Conservation (phyloP, 2,329 filamentous ascomycete species). For the Fonsecaea pedrosoi region DNA sequence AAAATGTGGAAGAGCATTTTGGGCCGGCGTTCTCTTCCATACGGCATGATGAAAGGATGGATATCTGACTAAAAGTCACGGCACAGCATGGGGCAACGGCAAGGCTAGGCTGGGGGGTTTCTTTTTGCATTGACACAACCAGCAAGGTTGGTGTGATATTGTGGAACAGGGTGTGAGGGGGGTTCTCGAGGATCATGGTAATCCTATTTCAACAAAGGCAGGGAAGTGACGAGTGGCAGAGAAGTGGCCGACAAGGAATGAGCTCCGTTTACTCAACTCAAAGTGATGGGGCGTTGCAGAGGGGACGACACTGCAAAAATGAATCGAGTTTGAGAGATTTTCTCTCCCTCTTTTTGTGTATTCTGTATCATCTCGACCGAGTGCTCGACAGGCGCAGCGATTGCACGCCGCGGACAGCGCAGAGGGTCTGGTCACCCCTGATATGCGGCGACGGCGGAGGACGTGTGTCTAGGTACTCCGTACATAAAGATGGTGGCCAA, state of each 20-base stretch:
- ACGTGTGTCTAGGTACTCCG: neutral
- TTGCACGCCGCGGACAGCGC: neutral
- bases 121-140: neutral
- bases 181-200: neutral
- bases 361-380: neutral
- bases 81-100: neutral
- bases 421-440: neutral
- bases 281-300: neutral
- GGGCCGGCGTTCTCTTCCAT: slow-evolving; percentile 28
- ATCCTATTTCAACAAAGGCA: slow-evolving; percentile 8
- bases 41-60: slow-evolving; percentile 16
- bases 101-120: neutral
- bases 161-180: neutral
- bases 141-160: neutral
- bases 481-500: neutral
- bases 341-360: slow-evolving; percentile 1
- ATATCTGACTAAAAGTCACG: slow-evolving; percentile 7
- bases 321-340: neutral
- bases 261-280: neutral
- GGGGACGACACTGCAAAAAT: neutral
- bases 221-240: neutral
- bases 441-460: neutral
- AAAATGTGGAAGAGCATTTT: slow-evolving; percentile 19
- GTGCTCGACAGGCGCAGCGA: neutral
- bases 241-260: neutral